phyloP scores from a whole-genome alignment of 2,329 filamentous ascomycete species.

The Xylariaceae sp. region DNA sequence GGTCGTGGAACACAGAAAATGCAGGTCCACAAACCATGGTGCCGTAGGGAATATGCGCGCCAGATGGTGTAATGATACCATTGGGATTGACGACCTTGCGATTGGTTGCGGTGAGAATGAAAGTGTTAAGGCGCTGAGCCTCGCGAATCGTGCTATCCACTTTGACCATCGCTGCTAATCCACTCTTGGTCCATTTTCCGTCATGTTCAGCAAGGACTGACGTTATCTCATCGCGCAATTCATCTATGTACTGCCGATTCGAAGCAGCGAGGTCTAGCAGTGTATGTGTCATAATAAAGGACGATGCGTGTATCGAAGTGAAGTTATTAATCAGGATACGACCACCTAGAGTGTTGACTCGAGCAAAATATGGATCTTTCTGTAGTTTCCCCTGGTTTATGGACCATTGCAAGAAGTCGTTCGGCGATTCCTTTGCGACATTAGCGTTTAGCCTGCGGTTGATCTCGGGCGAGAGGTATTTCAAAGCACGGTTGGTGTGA shows the following conservation, averaged over 20 bases:
- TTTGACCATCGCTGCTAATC: conserved; percentile 35
- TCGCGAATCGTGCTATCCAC: conserved; percentile 43
- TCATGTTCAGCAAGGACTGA: conserved; percentile 27
- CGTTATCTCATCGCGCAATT: conserved; percentile 43
- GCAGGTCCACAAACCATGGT: conserved; percentile 29
- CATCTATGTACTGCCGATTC: conserved; percentile 38
- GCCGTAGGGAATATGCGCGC: conserved; percentile 33
- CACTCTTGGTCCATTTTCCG: conserved; percentile 33
- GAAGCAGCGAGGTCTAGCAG: conserved; percentile 44
- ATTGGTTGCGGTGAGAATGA: conserved; percentile 26
- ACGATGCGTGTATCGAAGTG: conserved; percentile 39
- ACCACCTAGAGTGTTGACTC: conserved; percentile 25
- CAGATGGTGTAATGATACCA: conserved; percentile 34
- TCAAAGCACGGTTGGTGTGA: conserved; percentile 21
- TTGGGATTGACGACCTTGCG: conserved; percentile 24
- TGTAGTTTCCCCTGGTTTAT: conserved; percentile 9
- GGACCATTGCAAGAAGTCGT: conserved; percentile 24
- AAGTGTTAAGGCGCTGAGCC: conserved; percentile 36
- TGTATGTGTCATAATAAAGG: conserved; percentile 35
- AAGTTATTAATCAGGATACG: conserved; percentile 35
- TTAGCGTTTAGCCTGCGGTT: conserved; percentile 24
- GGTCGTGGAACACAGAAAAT: conserved; percentile 13
- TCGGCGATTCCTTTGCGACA: conserved; percentile 17
- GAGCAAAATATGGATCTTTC: conserved; percentile 26
- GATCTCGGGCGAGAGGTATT: conserved; percentile 26